Conservation (phyloP, 176 grass and related monocot species). For the Oryza nivara region DNA sequence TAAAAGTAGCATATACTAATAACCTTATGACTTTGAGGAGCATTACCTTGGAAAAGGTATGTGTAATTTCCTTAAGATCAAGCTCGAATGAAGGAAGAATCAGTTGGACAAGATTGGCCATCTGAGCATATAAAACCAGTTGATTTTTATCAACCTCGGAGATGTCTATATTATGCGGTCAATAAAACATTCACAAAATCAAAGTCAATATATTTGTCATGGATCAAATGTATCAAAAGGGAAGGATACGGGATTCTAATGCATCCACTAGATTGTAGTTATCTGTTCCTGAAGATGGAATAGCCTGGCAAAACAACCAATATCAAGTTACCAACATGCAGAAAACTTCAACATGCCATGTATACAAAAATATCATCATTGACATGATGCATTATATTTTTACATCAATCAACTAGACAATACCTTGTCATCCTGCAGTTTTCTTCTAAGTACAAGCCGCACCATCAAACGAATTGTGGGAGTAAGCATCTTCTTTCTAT, state of each 20-base stretch:
- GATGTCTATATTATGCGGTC: slow-evolving; percentile 62
- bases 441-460: slow-evolving; percentile 61
- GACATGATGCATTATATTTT: background rate
- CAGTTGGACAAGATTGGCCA: slow-evolving; percentile 86
- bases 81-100: slow-evolving; percentile 72
- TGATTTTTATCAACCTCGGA: slow-evolving; percentile 69
- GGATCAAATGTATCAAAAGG: slow-evolving; percentile 32
- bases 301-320: slow-evolving; percentile 56
- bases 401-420: slow-evolving; percentile 7
- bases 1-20: slow-evolving; percentile 4
- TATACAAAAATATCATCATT: background rate
- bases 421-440: slow-evolving; percentile 76
- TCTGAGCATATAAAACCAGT: slow-evolving; percentile 87
- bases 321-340: slow-evolving; percentile 27
- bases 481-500: slow-evolving; percentile 81
- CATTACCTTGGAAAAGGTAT: slow-evolving; percentile 89
- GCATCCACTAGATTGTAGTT: slow-evolving; percentile 67
- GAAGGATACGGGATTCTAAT: slow-evolving; percentile 91
- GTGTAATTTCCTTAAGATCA: slow-evolving; percentile 76
- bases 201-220: background rate
- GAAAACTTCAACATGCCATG: background rate
- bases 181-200: slow-evolving; percentile 37
- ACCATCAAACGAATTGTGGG: slow-evolving; percentile 80
- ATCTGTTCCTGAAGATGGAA: slow-evolving; percentile 68
- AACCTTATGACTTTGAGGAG: slow-evolving; percentile 6